phyloP scores from a whole-genome alignment of 176 grass and related monocot species.

The Aegilops sharonensis region DNA sequence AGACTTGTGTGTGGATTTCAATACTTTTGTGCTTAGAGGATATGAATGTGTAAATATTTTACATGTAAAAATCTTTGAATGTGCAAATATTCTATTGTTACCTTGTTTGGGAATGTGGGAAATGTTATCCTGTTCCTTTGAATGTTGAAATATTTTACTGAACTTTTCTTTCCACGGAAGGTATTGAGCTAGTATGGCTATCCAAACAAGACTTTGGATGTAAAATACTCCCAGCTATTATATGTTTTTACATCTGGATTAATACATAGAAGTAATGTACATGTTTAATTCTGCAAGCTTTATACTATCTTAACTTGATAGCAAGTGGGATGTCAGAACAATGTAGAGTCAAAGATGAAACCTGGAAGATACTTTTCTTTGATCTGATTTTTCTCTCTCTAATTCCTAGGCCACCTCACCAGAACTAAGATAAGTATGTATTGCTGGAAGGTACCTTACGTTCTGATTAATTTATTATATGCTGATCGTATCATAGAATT shows the following conservation, averaged over 20 bases:
- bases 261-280: too few relatives aligned
- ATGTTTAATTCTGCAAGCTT: too few relatives aligned
- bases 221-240: too few relatives aligned
- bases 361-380: not conserved
- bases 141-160: not conserved
- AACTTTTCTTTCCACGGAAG: not conserved
- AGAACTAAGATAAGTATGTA: constrained; percentile 51
- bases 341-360: not conserved
- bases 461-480: not conserved
- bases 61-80: too few relatives aligned
- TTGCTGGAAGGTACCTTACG: constrained; percentile 77
- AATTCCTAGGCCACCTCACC: constrained; percentile 58
- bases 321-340: not conserved
- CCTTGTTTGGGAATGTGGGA: not conserved
- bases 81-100: too few relatives aligned
- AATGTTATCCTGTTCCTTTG: not conserved
- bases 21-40: not conserved
- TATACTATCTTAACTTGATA: not conserved
- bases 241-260: too few relatives aligned
- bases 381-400: not conserved
- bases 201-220: too few relatives aligned
- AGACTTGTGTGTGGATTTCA: not conserved
- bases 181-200: too few relatives aligned
- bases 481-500: not conserved
- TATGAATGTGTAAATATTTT: not conserved